phyloP scores from a whole-genome alignment of 75 land plant genomes.

The Chamaecyparis obtusa region DNA sequence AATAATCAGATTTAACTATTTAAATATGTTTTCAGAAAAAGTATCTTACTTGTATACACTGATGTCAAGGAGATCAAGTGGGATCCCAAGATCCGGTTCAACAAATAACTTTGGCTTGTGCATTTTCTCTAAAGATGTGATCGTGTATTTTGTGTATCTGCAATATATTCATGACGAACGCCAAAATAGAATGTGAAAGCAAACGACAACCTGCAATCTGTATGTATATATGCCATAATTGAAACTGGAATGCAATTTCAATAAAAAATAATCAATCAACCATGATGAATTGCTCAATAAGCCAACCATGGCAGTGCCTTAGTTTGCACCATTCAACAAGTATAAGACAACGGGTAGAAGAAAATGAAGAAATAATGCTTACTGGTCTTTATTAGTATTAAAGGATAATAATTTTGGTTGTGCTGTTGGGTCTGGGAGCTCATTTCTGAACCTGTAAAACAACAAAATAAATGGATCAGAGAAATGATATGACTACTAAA shows the following conservation, averaged over 20 bases:
- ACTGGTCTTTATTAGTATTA: slow-evolving; percentile 80
- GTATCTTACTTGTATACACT: slow-evolving; percentile 86
- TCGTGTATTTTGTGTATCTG: slow-evolving; percentile 80
- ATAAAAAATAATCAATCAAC: not conserved
- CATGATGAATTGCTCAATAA: not conserved
- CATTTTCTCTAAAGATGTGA: slow-evolving; percentile 82
- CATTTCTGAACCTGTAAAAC: slow-evolving; percentile 83
- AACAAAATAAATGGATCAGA: not conserved
- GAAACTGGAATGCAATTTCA: not conserved
- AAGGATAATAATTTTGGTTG: slow-evolving; percentile 79
- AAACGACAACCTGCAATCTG: not conserved
- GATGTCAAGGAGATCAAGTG: slow-evolving; percentile 92
- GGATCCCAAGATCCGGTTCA: slow-evolving; percentile 95
- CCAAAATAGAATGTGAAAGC: not conserved
- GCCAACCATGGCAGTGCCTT: not conserved
- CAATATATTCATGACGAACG: slow-evolving; percentile 14
- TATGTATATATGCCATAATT: not conserved
- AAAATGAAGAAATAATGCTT: slow-evolving; percentile 15
- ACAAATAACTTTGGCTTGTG: slow-evolving; percentile 79
- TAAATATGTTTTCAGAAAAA: slow-evolving; percentile 1
- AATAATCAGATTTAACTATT: not conserved
- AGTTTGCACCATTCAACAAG: not conserved
- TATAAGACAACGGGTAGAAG: not conserved
- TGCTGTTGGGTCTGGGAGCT: slow-evolving; percentile 90
- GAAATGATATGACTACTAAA: not conserved